These are phyloP conservation scores for Stipa capillata DNA, from an alignment of 176 grass and related monocot genomes.

Conservation along the genomic window DNA sequence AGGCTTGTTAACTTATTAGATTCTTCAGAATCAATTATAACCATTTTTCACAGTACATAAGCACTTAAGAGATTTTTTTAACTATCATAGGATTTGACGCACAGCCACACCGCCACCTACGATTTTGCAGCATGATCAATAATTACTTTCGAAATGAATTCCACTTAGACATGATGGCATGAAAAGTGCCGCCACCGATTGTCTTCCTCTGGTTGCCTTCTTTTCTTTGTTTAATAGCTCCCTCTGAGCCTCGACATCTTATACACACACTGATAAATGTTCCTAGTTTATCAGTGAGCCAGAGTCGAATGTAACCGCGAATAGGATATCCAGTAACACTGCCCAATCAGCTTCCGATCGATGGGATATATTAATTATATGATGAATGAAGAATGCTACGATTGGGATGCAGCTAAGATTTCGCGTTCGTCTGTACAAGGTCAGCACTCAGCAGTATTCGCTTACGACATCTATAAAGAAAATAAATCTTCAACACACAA, in stretches of 20 bases:
- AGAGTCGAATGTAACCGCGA: not conserved
- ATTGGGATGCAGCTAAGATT: not conserved
- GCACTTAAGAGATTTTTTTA: too few relatives aligned
- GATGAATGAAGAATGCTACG: not conserved
- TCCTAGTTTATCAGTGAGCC: not conserved
- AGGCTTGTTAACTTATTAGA: not conserved
- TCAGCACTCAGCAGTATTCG: not conserved
- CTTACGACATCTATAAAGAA: not conserved
- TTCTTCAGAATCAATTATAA: not conserved
- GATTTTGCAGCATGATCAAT: not conserved
- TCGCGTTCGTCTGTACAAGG: not conserved
- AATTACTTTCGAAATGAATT: not conserved
- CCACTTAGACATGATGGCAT: not conserved
- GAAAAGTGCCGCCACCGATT: conserved; percentile 21
- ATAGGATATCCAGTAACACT: not conserved
- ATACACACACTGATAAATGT: not conserved
- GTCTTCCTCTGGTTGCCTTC: not conserved
- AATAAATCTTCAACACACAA: not conserved
- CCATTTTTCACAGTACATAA: not conserved
- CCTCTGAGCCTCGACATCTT: not conserved
- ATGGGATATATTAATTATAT: not conserved
- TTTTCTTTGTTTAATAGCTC: not conserved
- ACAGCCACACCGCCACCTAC: not conserved
- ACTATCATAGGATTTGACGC: not conserved
- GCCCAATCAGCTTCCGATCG: not conserved